Conservation (phyloP, 1,139 yeast genomes). For the Yamadazyma epiphylla region DNA sequence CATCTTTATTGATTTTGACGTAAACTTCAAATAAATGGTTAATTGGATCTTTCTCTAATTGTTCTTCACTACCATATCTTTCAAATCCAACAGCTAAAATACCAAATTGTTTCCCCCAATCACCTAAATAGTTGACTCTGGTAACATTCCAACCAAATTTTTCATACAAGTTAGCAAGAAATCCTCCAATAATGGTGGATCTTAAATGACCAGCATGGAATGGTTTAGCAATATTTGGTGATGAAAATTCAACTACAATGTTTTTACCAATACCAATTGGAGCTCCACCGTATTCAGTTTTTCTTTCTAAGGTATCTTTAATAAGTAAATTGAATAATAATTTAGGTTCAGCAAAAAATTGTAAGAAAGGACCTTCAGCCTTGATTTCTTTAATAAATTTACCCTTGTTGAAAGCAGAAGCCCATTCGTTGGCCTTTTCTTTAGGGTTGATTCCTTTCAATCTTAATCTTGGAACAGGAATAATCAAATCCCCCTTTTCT, state of each 20-base stretch:
- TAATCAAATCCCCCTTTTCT: conserved; percentile 89
- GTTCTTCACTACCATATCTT: conserved; percentile 77
- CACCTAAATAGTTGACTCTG: conserved; percentile 93
- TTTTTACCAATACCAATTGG: conserved; percentile 75
- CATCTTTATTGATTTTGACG: conserved; percentile 80
- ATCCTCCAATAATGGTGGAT: conserved; percentile 98
- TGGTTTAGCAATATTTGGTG: conserved; percentile 98
- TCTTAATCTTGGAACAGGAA: conserved; percentile 92
- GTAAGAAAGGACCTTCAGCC: conserved; percentile 89
- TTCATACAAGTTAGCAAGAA: conserved; percentile 84
- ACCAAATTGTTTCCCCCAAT: conserved; percentile 99
- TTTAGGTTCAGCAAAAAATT: conserved; percentile 73
- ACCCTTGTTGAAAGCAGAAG: conserved; percentile 63
- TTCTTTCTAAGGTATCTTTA: conserved; percentile 64
- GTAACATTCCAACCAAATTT: conserved; percentile 85
- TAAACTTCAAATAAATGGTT: conserved; percentile 94
- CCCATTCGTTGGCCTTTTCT: conserved; percentile 82
- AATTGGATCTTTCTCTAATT: conserved; percentile 75
- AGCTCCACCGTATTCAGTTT: conserved; percentile 64
- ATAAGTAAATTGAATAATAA: conserved; percentile 66
- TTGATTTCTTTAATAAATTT: conserved; percentile 65
- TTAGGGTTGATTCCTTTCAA: conserved; percentile 83
- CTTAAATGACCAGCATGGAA: conserved; percentile 99
- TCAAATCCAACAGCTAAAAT: conserved; percentile 89
- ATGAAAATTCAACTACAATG: conserved; percentile 82